Evolutionary conservation across 768 basidiomycete species (phyloP).

Genomic region (Pisolithus microcarpus): DNA sequence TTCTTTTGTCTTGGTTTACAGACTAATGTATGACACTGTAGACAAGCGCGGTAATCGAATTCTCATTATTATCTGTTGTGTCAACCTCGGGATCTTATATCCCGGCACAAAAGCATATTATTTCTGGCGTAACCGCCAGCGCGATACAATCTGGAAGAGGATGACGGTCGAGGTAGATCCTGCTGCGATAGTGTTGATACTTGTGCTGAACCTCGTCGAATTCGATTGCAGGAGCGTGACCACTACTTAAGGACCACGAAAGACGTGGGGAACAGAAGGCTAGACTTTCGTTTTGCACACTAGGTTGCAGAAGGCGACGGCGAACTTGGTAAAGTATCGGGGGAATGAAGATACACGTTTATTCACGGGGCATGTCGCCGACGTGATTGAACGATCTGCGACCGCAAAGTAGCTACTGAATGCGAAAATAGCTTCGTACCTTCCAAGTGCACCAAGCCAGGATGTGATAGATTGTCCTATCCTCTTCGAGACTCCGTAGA

Average conservation of each 20-base stretch:
- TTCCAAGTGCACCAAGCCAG: too few species aligned
- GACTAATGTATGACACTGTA: slow-evolving; percentile 11
- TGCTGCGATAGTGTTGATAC: neutral
- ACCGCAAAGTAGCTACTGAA: too few species aligned
- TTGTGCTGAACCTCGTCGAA: too few species aligned
- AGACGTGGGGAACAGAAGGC: slow-evolving; percentile 49
- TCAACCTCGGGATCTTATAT: slow-evolving; percentile 49
- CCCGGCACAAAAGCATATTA: slow-evolving; percentile 49
- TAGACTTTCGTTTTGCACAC: slow-evolving; percentile 59
- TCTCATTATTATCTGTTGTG: slow-evolving; percentile 43
- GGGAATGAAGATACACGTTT: too few species aligned
- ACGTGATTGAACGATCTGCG: too few species aligned
- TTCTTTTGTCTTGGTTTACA: too few species aligned
- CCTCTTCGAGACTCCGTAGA: too few species aligned
- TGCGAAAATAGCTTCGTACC: too few species aligned
- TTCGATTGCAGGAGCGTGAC: slow-evolving; percentile 37
- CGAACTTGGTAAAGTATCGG: too few species aligned
- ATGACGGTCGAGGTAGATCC: slow-evolving; percentile 41
- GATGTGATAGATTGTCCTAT: too few species aligned
- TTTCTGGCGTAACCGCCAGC: slow-evolving; percentile 50
- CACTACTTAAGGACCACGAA: slow-evolving; percentile 53
- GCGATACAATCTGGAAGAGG: slow-evolving; percentile 47
- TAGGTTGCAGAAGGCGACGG: slow-evolving; percentile 11
- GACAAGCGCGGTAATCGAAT: slow-evolving; percentile 52
- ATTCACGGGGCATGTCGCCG: too few species aligned